Base-by-base conservation (phyloP, 2,329 filamentous ascomycete species). In the Meredithiella fracta region DNA sequence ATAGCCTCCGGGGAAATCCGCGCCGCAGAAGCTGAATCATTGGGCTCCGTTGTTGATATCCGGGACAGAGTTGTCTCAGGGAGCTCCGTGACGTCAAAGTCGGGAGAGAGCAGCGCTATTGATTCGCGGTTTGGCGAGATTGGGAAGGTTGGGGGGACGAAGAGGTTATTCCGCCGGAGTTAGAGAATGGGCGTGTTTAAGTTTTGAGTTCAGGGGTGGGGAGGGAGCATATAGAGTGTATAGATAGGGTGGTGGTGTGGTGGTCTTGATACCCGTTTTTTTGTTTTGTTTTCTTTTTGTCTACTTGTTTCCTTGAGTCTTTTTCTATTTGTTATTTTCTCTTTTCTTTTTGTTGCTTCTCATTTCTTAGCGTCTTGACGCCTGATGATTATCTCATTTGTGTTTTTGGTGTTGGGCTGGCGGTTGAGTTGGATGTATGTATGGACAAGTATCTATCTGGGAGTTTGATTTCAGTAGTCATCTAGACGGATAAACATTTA, bases 141-240 rank as follows among this genome's bases (percentile, higher is more conserved):
- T 61, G 82, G 83, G 47, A 86, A 78, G 65, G 80, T 83, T 3
- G 85, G 85, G 1, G 78, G 77, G 6, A 89, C 85, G 15, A 85
- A 85, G 70, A 76, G 86, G 62, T 65, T 90, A 53, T 86, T 85
- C 63, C 73, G 80, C 63, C 74, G 73, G 67, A 65, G 60, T 22
- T 58, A 58, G 57, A 42, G 38, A 47, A 54, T 51, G 17, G 56
- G 51, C 44, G 47, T 20, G 22, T 15, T 57, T 38, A 54, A 20
- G 15, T 57, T 51, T 29, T 57, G 37, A 38, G 20, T 11, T 23
- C 29, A 5, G 29, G 5, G 29, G 29, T 34, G 29, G 34, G 34
- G 34, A 37, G 34, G 34, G 34, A 37, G 34, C 7, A 7, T 37
- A 15, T 7, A 34, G 29, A 34, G 29, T 34, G 29, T 34, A 34